Base-by-base conservation (phyloP, 176 grass and related monocot species). In the Bonia amplexicaulis region DNA sequence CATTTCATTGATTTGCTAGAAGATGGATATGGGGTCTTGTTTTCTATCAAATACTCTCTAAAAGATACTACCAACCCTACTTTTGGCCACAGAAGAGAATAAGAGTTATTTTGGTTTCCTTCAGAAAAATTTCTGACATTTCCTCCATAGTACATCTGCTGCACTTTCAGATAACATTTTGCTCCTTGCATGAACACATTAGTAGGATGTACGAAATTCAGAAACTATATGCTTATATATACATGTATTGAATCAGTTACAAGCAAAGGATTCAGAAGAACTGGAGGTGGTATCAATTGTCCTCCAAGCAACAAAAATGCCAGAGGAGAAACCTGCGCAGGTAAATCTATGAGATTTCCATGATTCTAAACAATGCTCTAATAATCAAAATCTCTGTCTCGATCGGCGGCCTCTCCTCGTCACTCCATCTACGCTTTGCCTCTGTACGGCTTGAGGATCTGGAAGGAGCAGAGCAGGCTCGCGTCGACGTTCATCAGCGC, bases 381-480 rank as follows among this genome's bases (percentile, higher is more conserved):
- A 74, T 14, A 14, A 63, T 14, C 23, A 65, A 69, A 55, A 9
- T 70, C 37, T 69, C 41, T 27, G 41, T 15, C 53, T 69, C 29
- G 61, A 61, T 27, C 20, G n/a, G 1, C 27, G 44, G 1, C 52
- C 14, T 7, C 15, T 1, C 62, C 6, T 49, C 4, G 74, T 86
- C 84, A 86, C 9, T 86, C 84, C 66, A 33, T 71, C 23, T 80
- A 66, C 42, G 26, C 54, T 42, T 90, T 90, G 37, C 79, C 84
- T 71, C 64, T 86, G 19, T 79, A 83, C 6, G 86, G 91, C 77
- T 92, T 92, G 62, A 92, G 87, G 69, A 92, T 90, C 65, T 90
- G 91, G 81, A 92, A 92, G 0, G 91, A 89, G 84, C 91, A 92
- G 20, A 92, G 81, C 48, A 92, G 73, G 76, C 84, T 90, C 0